phyloP scores from a whole-genome alignment of 495 filamentous ascomycete genomes.

The Bombardia bombarda region DNA sequence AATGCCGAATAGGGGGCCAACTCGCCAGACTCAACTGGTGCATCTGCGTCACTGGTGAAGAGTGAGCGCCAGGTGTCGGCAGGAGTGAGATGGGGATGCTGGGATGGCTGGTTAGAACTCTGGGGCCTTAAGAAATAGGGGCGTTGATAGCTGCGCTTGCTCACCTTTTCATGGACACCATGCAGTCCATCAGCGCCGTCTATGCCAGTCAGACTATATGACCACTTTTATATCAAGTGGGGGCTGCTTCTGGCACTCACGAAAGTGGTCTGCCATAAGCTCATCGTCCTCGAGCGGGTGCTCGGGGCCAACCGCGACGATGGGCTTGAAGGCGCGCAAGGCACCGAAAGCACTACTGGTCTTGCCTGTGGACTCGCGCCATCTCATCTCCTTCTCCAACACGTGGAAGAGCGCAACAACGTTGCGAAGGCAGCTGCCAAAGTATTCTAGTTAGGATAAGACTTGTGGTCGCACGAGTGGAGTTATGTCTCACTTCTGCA shows the following conservation, averaged over 20 bases:
- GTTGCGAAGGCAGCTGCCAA: constrained; percentile 75
- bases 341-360: constrained; percentile 56
- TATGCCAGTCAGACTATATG: constrained; percentile 29
- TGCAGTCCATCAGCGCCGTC: constrained; percentile 88
- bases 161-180: constrained; percentile 78
- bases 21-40: constrained; percentile 26
- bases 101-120: constrained; percentile 8
- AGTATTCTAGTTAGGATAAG: constrained; percentile 7
- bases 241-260: constrained; percentile 34
- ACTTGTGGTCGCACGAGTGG: constrained; percentile 17
- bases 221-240: background rate
- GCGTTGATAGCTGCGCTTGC: constrained; percentile 21
- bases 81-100: constrained; percentile 86
- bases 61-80: constrained; percentile 77
- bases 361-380: constrained; percentile 60
- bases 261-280: constrained; percentile 84
- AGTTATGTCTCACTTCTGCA: constrained; percentile 50
- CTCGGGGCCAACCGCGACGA: constrained; percentile 80
- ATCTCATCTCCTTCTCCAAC: constrained; percentile 80
- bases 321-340: constrained; percentile 60
- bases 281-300: constrained; percentile 77
- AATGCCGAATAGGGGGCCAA: constrained; percentile 35
- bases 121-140: background rate
- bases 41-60: constrained; percentile 51
- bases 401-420: constrained; percentile 87